A percentile compares a stretch with the other conserved stretches of the same genome.
These are phyloP conservation scores for Alternaria sp. DNA, from an alignment of 2,329 filamentous ascomycete genomes.

Conservation along the genomic window DNA sequence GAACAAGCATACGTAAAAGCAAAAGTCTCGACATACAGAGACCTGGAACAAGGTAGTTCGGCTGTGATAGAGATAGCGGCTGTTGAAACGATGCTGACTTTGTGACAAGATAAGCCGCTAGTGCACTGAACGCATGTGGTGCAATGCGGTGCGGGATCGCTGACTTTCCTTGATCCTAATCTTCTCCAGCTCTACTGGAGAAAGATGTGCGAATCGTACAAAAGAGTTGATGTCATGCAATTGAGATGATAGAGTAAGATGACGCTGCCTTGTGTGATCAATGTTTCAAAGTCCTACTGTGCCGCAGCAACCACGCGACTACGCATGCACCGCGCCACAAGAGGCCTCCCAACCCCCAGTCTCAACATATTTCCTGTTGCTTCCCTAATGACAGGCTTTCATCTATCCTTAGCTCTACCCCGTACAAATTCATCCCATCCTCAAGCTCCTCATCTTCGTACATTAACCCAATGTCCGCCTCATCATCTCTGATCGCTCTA, in stretches of 20 bases:
- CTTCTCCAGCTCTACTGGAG: too few relatives aligned
- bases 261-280: not conserved
- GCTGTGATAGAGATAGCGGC: too few relatives aligned
- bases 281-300: not conserved
- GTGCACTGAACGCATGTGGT: too few relatives aligned
- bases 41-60: fast-evolving
- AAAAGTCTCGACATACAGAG: too few relatives aligned
- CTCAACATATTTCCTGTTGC: not conserved
- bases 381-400: not conserved
- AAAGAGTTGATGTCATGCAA: not conserved
- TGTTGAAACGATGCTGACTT: too few relatives aligned
- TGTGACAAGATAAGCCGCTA: too few relatives aligned
- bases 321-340: not conserved
- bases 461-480: not conserved
- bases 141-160: too few relatives aligned
- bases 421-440: not conserved
- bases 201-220: too few relatives aligned
- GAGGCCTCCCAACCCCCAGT: not conserved
- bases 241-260: not conserved
- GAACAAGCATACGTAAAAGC: too few relatives aligned
- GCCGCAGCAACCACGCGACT: too few relatives aligned
- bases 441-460: not conserved
- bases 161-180: too few relatives aligned
- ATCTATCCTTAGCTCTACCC: not conserved
- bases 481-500: not conserved